Evolutionary conservation across 176 grass and related monocot species (phyloP).

Genomic region (Oryza glaberrima): DNA sequence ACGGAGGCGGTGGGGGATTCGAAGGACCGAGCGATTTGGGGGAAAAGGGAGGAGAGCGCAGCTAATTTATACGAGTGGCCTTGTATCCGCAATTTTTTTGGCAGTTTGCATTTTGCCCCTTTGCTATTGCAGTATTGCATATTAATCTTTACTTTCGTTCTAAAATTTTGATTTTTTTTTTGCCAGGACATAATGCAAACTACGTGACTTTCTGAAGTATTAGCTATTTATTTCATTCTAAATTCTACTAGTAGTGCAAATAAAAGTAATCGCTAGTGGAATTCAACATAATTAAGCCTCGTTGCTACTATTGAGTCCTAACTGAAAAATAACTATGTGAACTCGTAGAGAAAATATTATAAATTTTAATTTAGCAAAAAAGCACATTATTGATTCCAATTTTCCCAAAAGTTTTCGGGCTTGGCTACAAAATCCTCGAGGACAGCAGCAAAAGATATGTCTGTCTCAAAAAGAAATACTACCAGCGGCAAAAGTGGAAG

Average conservation of each 20-base stretch:
- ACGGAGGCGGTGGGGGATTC: constrained; percentile 20
- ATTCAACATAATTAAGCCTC: background rate
- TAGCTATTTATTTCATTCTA: background rate
- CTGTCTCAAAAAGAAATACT: no score
- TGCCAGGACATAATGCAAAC: background rate
- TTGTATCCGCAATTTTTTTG: background rate
- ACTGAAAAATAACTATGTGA: no score
- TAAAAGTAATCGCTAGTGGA: background rate
- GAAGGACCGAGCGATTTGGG: constrained; percentile 12
- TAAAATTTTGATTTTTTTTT: background rate
- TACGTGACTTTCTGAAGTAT: background rate
- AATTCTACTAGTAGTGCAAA: background rate
- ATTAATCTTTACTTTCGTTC: background rate
- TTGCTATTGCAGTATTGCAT: background rate
- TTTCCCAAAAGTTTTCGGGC: background rate
- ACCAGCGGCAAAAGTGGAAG: no score
- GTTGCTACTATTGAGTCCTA: no score
- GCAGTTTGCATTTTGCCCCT: background rate
- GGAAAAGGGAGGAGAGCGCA: background rate
- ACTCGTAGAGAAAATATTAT: background rate
- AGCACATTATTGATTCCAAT: background rate
- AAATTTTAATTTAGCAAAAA: no score
- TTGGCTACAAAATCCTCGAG: background rate
- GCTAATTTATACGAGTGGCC: background rate
- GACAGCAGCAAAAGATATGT: background rate